Conservation (phyloP, 1,284 basidiomycete species). For the Prillingera fragicola region DNA sequence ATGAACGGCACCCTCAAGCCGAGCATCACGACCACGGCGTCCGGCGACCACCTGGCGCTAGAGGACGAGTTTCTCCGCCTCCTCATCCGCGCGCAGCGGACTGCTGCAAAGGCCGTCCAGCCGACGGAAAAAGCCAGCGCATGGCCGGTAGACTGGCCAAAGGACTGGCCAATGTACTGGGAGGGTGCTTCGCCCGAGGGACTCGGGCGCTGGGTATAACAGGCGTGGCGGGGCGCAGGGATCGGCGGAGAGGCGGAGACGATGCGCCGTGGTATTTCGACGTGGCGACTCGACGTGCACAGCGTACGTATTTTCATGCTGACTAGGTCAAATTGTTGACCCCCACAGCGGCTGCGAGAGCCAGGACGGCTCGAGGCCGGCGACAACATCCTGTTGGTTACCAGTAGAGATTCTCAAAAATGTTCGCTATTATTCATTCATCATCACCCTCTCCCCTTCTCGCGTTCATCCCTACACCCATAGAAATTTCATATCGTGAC, state of each 20-base stretch:
- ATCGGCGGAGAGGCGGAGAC: too few species aligned
- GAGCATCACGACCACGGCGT: too few species aligned
- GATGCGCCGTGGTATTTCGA: background rate
- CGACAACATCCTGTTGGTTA: background rate
- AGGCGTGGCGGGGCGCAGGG: too few species aligned
- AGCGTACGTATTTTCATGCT: background rate
- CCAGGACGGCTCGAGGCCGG: background rate
- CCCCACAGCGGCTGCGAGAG: too few species aligned
- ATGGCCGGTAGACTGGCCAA: too few species aligned
- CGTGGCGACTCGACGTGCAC: background rate
- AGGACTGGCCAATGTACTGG: conserved; percentile 23
- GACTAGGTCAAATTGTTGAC: too few species aligned
- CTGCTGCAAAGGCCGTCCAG: background rate
- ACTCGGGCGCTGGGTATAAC: background rate
- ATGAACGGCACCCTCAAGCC: too few species aligned
- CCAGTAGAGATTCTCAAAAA: background rate
- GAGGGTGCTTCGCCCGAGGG: conserved; percentile 15
- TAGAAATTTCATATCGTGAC: too few species aligned
- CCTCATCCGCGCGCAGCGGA: background rate
- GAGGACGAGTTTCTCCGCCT: conserved; percentile 3
- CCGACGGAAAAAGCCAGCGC: background rate
- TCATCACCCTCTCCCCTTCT: too few species aligned
- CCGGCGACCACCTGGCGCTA: conserved; percentile 1
- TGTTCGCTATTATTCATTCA: too few species aligned
- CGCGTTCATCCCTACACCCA: too few species aligned